Evolutionary conservation across 257 asterid genomes (phyloP), one percentile per base, ranked within the genome.

Genomic region (Ophiorrhiza pumila): DNA sequence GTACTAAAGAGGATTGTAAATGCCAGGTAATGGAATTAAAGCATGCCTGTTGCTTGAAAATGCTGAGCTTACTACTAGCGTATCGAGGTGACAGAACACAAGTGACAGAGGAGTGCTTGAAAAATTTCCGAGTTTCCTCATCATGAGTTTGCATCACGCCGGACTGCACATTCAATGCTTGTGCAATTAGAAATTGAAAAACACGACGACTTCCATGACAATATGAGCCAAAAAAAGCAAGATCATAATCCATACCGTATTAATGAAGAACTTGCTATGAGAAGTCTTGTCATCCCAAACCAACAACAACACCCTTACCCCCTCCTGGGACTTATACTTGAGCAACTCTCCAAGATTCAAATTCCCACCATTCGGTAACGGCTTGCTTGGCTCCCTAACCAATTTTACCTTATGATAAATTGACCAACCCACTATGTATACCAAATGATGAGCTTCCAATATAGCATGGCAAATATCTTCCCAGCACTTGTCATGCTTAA

Each of bases 221-320:
- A n/a, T n/a, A n/a, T n/a, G n/a, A n/a, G n/a, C n/a, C n/a, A 56
- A 27, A 56, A 57, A 37, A 14, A 55, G 32, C n/a, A 61, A 46
- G 65, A 79, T 25, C 25, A 34, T 55, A 53, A 68, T 37, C 18
- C 78, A 29, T 82, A 91, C 98, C 85, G 96, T 89, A 32, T 89
- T 88, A 68, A 93, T 71, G 47, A 87, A 85, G 81, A 93, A 91
- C 80, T 85, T 93, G 88, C 79, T 83, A 78, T 93, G 98, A 29
- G 98, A 93, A 83, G 98, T 93, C 82, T 89, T 93, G 57, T 93
- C 98, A 76, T 93, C 97, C 98, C 98, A 91, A 89, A 91, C 97
- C 88, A 93, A 79, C 82, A 93, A 66, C 87, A 93, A 77, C 13
- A 93, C 98, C 76, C 98, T 82, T 79, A 89, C 98, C 56, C 98